Evolutionary conservation across 257 asterid species (phyloP), one percentile per base, ranked within the genome.

Genomic region (Plantago major): DNA sequence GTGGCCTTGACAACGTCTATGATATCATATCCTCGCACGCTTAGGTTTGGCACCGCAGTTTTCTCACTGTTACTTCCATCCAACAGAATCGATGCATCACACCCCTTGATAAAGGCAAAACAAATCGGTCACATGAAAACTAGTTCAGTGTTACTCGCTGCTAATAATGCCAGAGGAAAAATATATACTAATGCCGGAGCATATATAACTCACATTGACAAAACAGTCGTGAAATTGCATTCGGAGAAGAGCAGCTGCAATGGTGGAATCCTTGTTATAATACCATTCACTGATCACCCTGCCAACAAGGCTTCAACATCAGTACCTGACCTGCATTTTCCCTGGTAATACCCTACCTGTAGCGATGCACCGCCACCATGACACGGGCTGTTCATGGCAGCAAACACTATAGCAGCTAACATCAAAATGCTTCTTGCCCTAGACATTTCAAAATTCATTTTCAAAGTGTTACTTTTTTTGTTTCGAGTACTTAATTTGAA

Each of bases 191-290:
- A 38, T 28, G 40, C 2, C 3, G 26, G 26, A 22, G 26, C 26
- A 22, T 22, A 22, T 22, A 22, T 22, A 22, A 12, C 84, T 72
- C 62, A 83, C 87, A 7, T 65, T 74, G 71, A 83, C 87, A 53
- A 83, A 83, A 63, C 90, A 83, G 16, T 83, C 87, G 12, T 83
- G 90, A 33, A 83, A 80, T n/a, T 83, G 90, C 87, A 83, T 59
- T 60, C 90, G 83, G 3, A 83, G 80, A 10, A 83, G 83, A 10
- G 85, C 85, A 37, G 90, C 75, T 0, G 75, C 50, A 47, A 81
- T 70, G 67, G 71, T 66, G 8, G 43, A 63, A 61, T 83, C 83
- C 51, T 10, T 78, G 7, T 0, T 7, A 60, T 11, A 65, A 60
- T 11, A 65, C 83, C 66, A 58, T 17, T n/a, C 47, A 26, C 2